Evolutionary conservation across 768 basidiomycete genomes (phyloP).

Genomic region (Russula vinacea): DNA sequence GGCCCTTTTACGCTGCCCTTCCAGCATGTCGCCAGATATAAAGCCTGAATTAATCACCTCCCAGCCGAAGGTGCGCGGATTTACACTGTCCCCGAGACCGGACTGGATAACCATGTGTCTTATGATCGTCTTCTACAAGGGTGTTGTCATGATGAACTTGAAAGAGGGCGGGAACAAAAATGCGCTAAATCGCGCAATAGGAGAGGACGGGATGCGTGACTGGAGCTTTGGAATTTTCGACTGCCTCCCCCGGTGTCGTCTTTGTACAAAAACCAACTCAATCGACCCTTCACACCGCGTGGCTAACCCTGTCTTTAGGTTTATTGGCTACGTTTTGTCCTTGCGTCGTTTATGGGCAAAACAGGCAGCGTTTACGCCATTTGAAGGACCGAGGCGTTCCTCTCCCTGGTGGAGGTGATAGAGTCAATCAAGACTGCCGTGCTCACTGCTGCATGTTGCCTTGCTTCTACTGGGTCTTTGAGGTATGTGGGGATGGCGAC

Average conservation of each 20-base stretch:
- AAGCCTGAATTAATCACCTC: neutral
- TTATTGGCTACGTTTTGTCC: slow-evolving; percentile 42
- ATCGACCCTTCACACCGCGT: neutral
- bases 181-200: slow-evolving; percentile 32
- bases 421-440: slow-evolving; percentile 40
- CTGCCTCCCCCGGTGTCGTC: slow-evolving; percentile 31
- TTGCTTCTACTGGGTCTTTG: slow-evolving; percentile 42
- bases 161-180: slow-evolving; percentile 26
- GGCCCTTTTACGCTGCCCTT: neutral
- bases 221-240: slow-evolving; percentile 35
- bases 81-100: neutral
- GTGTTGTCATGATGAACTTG: slow-evolving; percentile 10
- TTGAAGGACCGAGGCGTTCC: slow-evolving; percentile 39
- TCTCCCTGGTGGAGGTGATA: slow-evolving; percentile 40
- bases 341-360: slow-evolving; percentile 42
- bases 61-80: slow-evolving; percentile 18
- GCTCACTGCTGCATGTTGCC: slow-evolving; percentile 38
- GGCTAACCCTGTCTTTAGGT: slow-evolving; percentile 32
- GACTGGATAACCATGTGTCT: neutral
- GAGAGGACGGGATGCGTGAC: slow-evolving; percentile 36
- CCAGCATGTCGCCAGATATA: neutral
- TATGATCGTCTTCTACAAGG: neutral
- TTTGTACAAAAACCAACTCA: slow-evolving; percentile 31
- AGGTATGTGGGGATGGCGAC: slow-evolving; percentile 35
- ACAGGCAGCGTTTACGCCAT: slow-evolving; percentile 43